phyloP scores from a whole-genome alignment of 176 grass and related monocot species.

The Typha latifolia region DNA sequence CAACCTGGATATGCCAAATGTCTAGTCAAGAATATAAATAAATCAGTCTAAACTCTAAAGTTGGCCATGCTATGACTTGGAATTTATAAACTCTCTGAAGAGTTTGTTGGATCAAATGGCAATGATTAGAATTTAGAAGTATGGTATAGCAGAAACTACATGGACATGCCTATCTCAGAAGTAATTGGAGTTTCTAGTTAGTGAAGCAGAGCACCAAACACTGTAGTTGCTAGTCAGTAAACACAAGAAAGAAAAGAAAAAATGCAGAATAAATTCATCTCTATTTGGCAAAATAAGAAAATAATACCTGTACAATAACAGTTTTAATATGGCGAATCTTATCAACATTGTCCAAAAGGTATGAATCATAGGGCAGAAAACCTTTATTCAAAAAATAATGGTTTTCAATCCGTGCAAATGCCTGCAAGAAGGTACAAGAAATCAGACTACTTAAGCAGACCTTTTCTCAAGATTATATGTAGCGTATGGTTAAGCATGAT shows the following conservation, averaged over 20 bases:
- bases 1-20: background rate
- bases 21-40: background rate
- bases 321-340: constrained; percentile 91
- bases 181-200: no score
- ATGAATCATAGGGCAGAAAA: constrained; percentile 62
- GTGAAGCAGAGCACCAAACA: background rate
- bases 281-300: background rate
- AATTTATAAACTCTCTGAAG: background rate
- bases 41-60: background rate
- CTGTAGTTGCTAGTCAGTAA: background rate
- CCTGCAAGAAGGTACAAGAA: constrained; percentile 26
- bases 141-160: no score
- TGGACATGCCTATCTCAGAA: no score
- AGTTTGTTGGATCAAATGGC: no score
- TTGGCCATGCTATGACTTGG: background rate
- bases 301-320: constrained; percentile 71
- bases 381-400: constrained; percentile 96
- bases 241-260: background rate
- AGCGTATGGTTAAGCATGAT: background rate
- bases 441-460: background rate
- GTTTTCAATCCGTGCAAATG: constrained; percentile 94
- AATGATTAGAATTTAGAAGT: no score
- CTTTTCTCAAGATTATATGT: background rate
- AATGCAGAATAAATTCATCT: background rate
- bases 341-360: constrained; percentile 79